Evolutionary conservation across 495 filamentous ascomycete genomes (phyloP).

Genomic region (Hyaloscypha finlandica): DNA sequence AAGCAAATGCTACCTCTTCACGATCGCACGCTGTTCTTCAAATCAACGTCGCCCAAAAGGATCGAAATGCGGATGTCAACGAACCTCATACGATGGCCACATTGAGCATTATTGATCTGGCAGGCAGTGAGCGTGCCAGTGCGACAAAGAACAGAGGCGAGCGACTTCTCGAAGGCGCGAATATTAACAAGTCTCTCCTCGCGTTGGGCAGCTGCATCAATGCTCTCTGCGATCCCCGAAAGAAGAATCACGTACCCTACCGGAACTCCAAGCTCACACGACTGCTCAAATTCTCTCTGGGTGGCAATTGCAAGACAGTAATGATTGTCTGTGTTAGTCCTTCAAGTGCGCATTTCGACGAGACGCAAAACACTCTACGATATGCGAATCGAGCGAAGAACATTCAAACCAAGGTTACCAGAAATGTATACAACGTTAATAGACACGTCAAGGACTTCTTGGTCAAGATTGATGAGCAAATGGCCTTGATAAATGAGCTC

Average conservation of each 20-base stretch:
- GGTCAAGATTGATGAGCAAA: conserved; percentile 97
- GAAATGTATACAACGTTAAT: conserved; percentile 99
- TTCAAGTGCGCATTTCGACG: conserved; percentile 95
- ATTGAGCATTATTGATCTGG: conserved; percentile 95
- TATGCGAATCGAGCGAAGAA: conserved; percentile 99
- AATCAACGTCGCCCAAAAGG: conserved; percentile 93
- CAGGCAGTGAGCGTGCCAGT: conserved; percentile 93
- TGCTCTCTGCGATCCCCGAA: conserved; percentile 91
- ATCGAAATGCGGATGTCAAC: conserved; percentile 88
- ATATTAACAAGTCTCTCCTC: conserved; percentile 98
- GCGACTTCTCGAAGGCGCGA: conserved; percentile 88
- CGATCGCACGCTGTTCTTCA: conserved; percentile 98
- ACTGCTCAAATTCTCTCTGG: conserved; percentile 93
- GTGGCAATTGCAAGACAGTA: conserved; percentile 97
- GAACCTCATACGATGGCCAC: conserved; percentile 98
- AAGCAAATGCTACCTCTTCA: conserved; percentile 96
- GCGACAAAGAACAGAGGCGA: conserved; percentile 97
- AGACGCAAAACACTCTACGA: conserved; percentile 96
- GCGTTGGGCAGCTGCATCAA: conserved; percentile 98
- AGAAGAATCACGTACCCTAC: conserved; percentile 94
- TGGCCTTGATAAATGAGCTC: conserved; percentile 89
- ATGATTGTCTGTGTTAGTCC: conserved; percentile 99
- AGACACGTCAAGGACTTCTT: conserved; percentile 98
- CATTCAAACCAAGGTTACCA: conserved; percentile 98
- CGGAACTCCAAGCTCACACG: conserved; percentile 97